A percentile compares a stretch with the other conserved stretches of the same genome.
Evolutionary conservation across 306 rosid species (phyloP).

Genomic region (Rosa multiflora): DNA sequence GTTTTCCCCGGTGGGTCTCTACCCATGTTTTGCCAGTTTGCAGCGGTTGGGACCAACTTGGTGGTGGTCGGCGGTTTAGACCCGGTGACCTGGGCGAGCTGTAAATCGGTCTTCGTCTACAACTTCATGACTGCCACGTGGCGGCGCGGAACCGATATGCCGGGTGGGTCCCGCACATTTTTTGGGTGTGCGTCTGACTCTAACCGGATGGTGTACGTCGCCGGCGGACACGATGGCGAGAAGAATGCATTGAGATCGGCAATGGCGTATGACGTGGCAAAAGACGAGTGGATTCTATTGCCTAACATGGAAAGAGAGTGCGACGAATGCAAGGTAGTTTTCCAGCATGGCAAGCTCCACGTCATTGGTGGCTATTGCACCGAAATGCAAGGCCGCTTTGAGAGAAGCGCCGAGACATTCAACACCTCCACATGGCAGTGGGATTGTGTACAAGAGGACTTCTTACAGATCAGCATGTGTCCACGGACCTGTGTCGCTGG

Average conservation of each 20-base stretch:
- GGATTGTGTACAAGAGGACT: slow-evolving; percentile 33
- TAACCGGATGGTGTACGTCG: slow-evolving; percentile 39
- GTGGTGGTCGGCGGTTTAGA: slow-evolving; percentile 80
- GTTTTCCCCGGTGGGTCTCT: slow-evolving; percentile 32
- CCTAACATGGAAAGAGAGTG: slow-evolving; percentile 65
- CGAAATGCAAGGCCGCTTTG: slow-evolving; percentile 65
- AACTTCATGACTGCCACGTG: slow-evolving; percentile 45
- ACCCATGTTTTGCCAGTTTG: slow-evolving; percentile 66
- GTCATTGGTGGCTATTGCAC: slow-evolving; percentile 66
- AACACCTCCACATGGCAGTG: slow-evolving; percentile 48
- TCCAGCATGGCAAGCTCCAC: slow-evolving; percentile 30
- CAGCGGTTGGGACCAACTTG: slow-evolving; percentile 49
- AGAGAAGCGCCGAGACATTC: slow-evolving; percentile 50
- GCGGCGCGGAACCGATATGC: slow-evolving; percentile 73
- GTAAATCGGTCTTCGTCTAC: slow-evolving; percentile 53
- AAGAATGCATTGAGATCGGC: slow-evolving; percentile 66
- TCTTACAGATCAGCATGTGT: slow-evolving; percentile 39
- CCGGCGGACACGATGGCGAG: slow-evolving; percentile 67
- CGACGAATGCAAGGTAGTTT: slow-evolving; percentile 64
- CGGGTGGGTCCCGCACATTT: slow-evolving; percentile 56
- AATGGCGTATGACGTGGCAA: slow-evolving; percentile 46
- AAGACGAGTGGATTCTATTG: slow-evolving; percentile 42
- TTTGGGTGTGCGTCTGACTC: slow-evolving; percentile 55
- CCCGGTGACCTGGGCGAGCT: slow-evolving; percentile 55
- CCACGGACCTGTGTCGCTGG: slow-evolving; percentile 47